phyloP scores from a whole-genome alignment of 805 yeast species.

The Candida chauliodis region DNA sequence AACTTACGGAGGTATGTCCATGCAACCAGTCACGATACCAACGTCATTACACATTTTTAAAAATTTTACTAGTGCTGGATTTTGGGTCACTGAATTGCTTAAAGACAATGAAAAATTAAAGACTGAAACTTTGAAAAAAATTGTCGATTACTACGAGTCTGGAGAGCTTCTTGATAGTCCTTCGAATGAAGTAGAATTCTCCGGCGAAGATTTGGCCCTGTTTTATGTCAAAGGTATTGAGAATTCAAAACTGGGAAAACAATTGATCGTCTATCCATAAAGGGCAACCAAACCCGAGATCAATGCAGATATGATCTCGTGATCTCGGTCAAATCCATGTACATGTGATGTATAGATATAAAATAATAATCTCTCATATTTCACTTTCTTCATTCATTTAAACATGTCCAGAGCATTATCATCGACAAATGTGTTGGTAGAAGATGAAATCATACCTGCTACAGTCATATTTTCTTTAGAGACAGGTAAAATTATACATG shows the following conservation, averaged over 20 bases:
- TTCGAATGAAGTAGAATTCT: constrained; percentile 24
- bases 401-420: constrained; percentile 62
- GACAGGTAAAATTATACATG: constrained; percentile 52
- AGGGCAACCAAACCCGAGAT: background rate
- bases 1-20: constrained; percentile 97
- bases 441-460: constrained; percentile 48
- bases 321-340: constrained; percentile 1
- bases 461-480: constrained; percentile 58
- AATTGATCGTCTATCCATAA: constrained; percentile 31
- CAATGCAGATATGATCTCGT: background rate
- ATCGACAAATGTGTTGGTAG: constrained; percentile 55
- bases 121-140: constrained; percentile 30
- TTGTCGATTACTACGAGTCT: constrained; percentile 41
- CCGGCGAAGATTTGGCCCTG: constrained; percentile 23
- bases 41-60: constrained; percentile 88
- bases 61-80: constrained; percentile 80
- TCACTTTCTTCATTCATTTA: background rate
- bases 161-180: constrained; percentile 37
- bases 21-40: constrained; percentile 90
- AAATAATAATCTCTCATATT: too few relatives aligned
- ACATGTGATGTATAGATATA: background rate
- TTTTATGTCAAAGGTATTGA: constrained; percentile 28
- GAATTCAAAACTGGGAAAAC: constrained; percentile 37
- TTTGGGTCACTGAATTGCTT: constrained; percentile 75
- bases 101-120: constrained; percentile 35